Base-by-base conservation (phyloP, 2,329 filamentous ascomycete species). In the Bipolaris sorokiniana region DNA sequence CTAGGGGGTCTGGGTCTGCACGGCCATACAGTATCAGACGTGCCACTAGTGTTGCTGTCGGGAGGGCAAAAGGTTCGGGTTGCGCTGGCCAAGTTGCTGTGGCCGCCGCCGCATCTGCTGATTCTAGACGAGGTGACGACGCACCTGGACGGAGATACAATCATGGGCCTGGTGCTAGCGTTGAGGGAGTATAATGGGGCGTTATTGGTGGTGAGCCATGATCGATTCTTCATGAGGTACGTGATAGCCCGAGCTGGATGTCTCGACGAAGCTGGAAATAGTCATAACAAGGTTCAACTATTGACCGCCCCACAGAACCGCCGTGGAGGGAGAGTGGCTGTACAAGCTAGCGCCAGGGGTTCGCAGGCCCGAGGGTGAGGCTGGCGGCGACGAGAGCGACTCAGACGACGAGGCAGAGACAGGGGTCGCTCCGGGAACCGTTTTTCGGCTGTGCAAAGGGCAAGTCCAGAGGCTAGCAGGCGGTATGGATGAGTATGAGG, bases 121-220 rank as follows among this genome's bases (percentile, higher is more conserved):
- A 82, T 94, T 5, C 82, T 94, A 7, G 91, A 94, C 71, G 92
- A 92, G 73, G 88, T 92, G 22, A 95, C 91, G 6, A 94, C 91
- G 1, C 92, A 96, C 79, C 81, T 96, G 38, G 92, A 96, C 72
- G 90, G 90, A 60, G 86, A 95, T 76, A 94, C 90, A 0, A 90
- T 94, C 22, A 84, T 86, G 7, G 90, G 89, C 1, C 76, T 96
- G 52, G 82, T 89, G 0, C 81, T 84, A 22, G 89, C 88, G 2
- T 73, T 96, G 61, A 81, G 83, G 13, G 78, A 78, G 2, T 96
- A 90, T 82, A 83, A 87, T 53, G 91, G 91, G 0, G 91, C 90
- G 0, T 83, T 95, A 3, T 77, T 96, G 37, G 78, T 95, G 5
- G 88, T 95, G 4, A 92, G 87, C 34, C 92, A 96, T 78, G 91